Evolutionary conservation across 129 eudicot species (phyloP), one percentile per base, ranked within the genome.

Genomic region (Logfia minima): DNA sequence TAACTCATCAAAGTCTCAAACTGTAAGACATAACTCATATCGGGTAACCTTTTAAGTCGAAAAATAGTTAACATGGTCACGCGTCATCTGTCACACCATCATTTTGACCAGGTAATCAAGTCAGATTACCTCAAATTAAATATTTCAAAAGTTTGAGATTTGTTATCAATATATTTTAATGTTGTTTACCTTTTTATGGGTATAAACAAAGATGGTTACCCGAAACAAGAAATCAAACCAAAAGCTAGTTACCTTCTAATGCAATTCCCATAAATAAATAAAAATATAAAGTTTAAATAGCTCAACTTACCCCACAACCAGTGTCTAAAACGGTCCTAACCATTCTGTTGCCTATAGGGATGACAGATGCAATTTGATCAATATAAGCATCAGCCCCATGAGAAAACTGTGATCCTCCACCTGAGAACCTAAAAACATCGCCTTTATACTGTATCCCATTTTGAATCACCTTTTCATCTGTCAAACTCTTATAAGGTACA

Each of bases 371-470:
- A 6, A 84, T 79, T 61, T 87, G 84, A 55, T 87, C 70, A 59
- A 87, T 87, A 76, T 86, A 86, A 2, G 78, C 80, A 81, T 86
- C 90, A 13, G 76, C 84, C 67, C 87, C 90, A 31, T 84, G 81
- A 73, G 85, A 82, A 83, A 79, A 83, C 78, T 83, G 87, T 7
- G 83, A 75, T 34, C 83, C 90, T 2, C 77, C 85, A 59, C 83
- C 85, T 1, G 85, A 84, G 58, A 87, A 87, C 88, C 76, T 84
- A 62, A 87, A 84, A 61, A 87, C 84, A 71, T 84, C 52, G 17
- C 88, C 90, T 77, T 87, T 86, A 82, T 81, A 82, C 18, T 78
- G 88, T 51, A 88, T 82, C 86, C 90, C 86, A 68, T 81, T 85
- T 75, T 83, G 92, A 66, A 31, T 64, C 5, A 83, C 83, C 77